These are phyloP conservation scores for Alternaria viburni DNA, from an alignment of 2,329 filamentous ascomycete genomes.

Conservation along the genomic window DNA sequence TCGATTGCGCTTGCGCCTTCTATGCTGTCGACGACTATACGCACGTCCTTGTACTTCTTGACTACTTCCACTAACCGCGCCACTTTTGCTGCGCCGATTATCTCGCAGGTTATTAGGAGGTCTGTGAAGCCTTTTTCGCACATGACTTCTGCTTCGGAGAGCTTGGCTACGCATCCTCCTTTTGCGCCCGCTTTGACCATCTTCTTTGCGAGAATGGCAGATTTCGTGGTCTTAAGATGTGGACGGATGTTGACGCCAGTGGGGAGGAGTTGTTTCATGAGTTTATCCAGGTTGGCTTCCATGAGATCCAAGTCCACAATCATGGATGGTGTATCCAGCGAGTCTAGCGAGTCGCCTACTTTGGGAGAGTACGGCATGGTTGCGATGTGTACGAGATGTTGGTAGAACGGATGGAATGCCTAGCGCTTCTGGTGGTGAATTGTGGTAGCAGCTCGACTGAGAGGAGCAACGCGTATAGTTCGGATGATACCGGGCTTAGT, in stretches of 20 bases:
- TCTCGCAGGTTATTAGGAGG: constrained; percentile 60
- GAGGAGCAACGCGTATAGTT: neutral
- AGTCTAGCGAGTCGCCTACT: constrained; percentile 51
- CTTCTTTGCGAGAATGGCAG: constrained; percentile 53
- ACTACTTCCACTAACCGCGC: constrained; percentile 54
- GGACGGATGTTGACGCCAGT: constrained; percentile 56
- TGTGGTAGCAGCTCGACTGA: neutral
- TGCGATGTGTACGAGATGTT: neutral
- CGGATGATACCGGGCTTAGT: neutral
- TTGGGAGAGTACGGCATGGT: constrained; percentile 48
- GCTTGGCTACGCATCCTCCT: constrained; percentile 60
- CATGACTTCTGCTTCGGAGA: constrained; percentile 52
- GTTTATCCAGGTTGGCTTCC: constrained; percentile 58
- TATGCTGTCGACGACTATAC: constrained; percentile 58
- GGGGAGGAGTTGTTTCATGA: constrained; percentile 55
- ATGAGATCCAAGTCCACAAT: constrained; percentile 61
- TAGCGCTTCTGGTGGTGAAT: neutral
- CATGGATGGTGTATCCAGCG: constrained; percentile 63
- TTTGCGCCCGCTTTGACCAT: constrained; percentile 56
- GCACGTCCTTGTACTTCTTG: constrained; percentile 45
- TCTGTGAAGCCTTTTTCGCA: constrained; percentile 56
- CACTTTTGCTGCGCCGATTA: constrained; percentile 57
- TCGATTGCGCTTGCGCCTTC: constrained; percentile 56
- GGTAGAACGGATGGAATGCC: neutral
- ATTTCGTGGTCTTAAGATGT: constrained; percentile 63